A percentile compares a stretch with the other conserved stretches of the same genome.
Conservation (phyloP, 2,329 filamentous ascomycete genomes). For the Ophiosphaerella narmari region DNA sequence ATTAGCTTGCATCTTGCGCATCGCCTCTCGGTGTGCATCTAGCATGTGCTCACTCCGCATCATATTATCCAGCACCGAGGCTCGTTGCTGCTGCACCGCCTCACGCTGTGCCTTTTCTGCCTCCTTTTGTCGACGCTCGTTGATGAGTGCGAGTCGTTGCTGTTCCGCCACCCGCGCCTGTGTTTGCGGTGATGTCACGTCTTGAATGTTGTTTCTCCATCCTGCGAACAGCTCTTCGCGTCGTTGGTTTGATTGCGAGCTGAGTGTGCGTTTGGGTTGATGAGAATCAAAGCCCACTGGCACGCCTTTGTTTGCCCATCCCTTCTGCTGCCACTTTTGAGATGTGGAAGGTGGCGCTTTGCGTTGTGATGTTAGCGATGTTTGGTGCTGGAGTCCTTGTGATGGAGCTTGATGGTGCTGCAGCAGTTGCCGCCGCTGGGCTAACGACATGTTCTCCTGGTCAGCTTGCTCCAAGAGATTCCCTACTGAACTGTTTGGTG, state of each 20-base stretch:
- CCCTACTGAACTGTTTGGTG: conserved; percentile 31
- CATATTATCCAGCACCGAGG: conserved; percentile 70
- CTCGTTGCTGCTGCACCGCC: conserved; percentile 61
- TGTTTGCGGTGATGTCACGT: conserved; percentile 24
- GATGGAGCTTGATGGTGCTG: conserved; percentile 35
- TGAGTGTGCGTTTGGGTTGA: conserved; percentile 38
- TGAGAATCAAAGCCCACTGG: conserved; percentile 44
- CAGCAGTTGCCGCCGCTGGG: conserved; percentile 58
- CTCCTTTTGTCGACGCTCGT: conserved; percentile 66
- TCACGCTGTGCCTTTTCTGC: conserved; percentile 63
- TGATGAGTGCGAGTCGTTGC: conserved; percentile 55
- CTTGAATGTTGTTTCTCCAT: conserved; percentile 43
- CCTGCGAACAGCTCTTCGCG: conserved; percentile 42
- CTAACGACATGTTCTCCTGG: conserved; percentile 73
- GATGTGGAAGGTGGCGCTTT: conserved; percentile 29
- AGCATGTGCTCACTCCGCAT: conserved; percentile 78
- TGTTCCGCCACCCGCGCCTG: conserved; percentile 38
- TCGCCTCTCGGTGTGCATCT: conserved; percentile 75
- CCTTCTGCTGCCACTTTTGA: conserved; percentile 39
- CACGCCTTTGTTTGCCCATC: conserved; percentile 24
- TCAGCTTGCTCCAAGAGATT: conserved; percentile 30
- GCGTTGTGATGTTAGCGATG: conserved; percentile 14
- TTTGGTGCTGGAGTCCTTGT: conserved; percentile 14
- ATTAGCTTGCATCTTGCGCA: conserved; percentile 76
- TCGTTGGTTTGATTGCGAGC: conserved; percentile 32